Percentiles rank a stretch among this genome's conserved stretches.
Conservation (phyloP, 176 grass and related monocot species). For the Canna indica region DNA sequence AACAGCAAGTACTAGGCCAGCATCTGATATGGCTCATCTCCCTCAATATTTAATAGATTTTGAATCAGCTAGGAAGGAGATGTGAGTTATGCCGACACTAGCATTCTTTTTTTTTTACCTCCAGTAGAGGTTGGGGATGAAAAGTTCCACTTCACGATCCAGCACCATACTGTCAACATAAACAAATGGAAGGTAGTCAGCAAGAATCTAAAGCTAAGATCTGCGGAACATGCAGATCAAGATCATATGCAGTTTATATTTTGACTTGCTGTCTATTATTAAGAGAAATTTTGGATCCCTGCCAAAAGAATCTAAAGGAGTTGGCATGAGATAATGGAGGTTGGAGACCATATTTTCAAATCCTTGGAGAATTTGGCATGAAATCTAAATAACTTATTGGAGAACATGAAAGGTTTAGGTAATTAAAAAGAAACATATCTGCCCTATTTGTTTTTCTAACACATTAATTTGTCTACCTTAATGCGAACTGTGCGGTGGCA, state of each 20-base stretch:
- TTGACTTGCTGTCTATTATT: background rate
- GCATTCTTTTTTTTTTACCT: too few relatives aligned
- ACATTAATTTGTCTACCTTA: too few relatives aligned
- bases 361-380: background rate
- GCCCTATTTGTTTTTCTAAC: too few relatives aligned
- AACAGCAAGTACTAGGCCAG: background rate
- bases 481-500: too few relatives aligned
- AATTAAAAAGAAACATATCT: too few relatives aligned
- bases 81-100: background rate
- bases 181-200: background rate
- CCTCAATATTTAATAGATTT: background rate
- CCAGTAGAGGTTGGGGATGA: background rate
- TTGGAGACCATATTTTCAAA: background rate
- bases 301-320: background rate
- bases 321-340: background rate
- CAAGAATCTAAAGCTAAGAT: background rate
- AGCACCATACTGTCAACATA: background rate
- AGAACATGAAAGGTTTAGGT: too few relatives aligned
- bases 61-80: background rate
- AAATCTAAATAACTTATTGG: background rate
- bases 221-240: background rate
- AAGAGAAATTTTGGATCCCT: background rate
- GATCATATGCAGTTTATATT: background rate
- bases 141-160: background rate
- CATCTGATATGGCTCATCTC: background rate